A percentile compares a stretch with the other conserved stretches of the same genome.
Conservation (phyloP, 306 rosid genomes). For the Quercus aquifolioides region DNA sequence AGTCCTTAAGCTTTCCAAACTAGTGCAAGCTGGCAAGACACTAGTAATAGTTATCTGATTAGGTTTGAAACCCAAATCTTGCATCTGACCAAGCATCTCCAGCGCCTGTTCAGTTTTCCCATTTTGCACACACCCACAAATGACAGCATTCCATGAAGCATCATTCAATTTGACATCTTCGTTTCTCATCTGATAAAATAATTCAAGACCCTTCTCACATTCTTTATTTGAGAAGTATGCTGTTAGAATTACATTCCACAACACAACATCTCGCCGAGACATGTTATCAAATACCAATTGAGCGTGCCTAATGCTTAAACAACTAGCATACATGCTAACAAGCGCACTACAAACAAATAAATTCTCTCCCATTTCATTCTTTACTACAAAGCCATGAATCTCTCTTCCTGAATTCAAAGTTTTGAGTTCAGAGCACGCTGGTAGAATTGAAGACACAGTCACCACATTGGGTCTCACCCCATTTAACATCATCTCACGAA, state of each 20-base stretch:
- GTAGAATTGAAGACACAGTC: conserved; percentile 41
- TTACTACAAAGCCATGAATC: conserved; percentile 44
- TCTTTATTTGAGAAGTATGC: conserved; percentile 46
- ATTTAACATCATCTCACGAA: conserved; percentile 33
- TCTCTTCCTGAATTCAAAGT: conserved; percentile 33
- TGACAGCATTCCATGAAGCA: conserved; percentile 57
- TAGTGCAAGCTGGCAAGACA: conserved; percentile 51
- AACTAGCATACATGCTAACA: conserved; percentile 47
- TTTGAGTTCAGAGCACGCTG: conserved; percentile 41
- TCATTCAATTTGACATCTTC: conserved; percentile 35
- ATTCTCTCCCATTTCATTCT: conserved; percentile 34
- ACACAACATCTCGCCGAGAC: conserved; percentile 43
- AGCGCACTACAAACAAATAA: conserved; percentile 40
- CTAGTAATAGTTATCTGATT: conserved; percentile 45
- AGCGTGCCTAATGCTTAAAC: conserved; percentile 39
- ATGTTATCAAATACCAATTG: conserved; percentile 39
- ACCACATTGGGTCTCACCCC: conserved; percentile 36
- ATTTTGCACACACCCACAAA: conserved; percentile 49
- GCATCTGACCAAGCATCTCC: conserved; percentile 52
- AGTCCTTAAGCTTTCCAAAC: conserved; percentile 44
- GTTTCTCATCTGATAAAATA: conserved; percentile 38
- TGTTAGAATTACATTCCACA: conserved; percentile 53
- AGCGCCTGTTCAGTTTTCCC: conserved; percentile 37
- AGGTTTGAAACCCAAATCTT: conserved; percentile 46
- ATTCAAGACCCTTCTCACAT: conserved; percentile 35